Evolutionary conservation across 768 basidiomycete species (phyloP).

Genomic region (Boletus speciosus): DNA sequence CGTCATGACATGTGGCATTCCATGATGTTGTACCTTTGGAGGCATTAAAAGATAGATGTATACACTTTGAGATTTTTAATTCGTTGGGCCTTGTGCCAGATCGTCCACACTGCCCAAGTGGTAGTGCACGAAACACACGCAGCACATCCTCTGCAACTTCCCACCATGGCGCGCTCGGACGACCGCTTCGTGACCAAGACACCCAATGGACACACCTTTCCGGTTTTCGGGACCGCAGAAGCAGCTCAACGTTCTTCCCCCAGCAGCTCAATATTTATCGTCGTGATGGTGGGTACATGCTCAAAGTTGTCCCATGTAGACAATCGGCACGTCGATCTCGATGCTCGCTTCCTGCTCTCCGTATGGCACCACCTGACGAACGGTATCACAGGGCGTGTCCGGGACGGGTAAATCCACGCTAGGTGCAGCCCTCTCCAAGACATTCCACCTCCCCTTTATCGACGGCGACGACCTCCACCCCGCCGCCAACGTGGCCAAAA

Average conservation of each 20-base stretch:
- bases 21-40: conserved; percentile 9
- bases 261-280: conserved; percentile 32
- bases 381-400: conserved; percentile 55
- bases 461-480: conserved; percentile 93
- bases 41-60: conserved; percentile 3
- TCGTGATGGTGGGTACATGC: conserved; percentile 46
- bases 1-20: neutral
- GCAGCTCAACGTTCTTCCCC: neutral
- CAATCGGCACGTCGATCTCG: neutral
- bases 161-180: neutral
- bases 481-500: conserved; percentile 78
- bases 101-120: no score
- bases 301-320: no score
- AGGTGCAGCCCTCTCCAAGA: conserved; percentile 56
- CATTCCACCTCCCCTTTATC: conserved; percentile 68
- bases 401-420: conserved; percentile 74
- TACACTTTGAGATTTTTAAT: neutral
- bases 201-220: neutral
- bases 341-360: neutral
- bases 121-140: neutral
- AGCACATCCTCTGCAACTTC: no score
- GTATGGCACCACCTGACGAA: neutral
- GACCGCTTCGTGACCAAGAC: no score
- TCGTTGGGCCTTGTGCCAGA: no score
- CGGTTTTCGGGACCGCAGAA: neutral